These are phyloP conservation scores for Paxillus ammoniavirescens DNA, from an alignment of 768 basidiomycete species.

Conservation along the genomic window DNA sequence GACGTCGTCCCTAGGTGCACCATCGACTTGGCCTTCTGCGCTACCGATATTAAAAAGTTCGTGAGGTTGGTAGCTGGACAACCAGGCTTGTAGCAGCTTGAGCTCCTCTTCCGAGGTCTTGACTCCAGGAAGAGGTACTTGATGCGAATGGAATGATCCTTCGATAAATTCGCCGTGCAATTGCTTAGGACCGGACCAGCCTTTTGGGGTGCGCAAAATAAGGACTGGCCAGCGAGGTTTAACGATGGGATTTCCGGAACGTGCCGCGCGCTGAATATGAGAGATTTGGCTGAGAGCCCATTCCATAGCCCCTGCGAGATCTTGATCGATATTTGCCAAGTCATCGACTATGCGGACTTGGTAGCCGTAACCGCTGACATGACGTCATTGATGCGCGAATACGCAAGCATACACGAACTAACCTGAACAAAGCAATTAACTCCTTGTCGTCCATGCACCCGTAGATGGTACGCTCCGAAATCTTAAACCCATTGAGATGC, in stretches of 20 bases:
- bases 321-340: constrained; percentile 63
- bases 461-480: constrained; percentile 85
- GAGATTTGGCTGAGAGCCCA: constrained; percentile 76
- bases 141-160: constrained; percentile 83
- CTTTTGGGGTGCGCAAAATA: constrained; percentile 83
- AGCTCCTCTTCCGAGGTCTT: constrained; percentile 67
- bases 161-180: constrained; percentile 73
- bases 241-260: constrained; percentile 68
- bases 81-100: constrained; percentile 64
- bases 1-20: constrained; percentile 54
- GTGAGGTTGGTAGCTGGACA: constrained; percentile 64
- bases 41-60: constrained; percentile 55
- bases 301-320: constrained; percentile 78
- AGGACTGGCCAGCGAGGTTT: constrained; percentile 94
- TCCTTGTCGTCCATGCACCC: constrained; percentile 92
- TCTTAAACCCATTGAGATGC: constrained; percentile 88
- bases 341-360: constrained; percentile 81
- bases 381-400: constrained; percentile 2
- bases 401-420: constrained; percentile 9
- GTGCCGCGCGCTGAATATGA: constrained; percentile 78
- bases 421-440: constrained; percentile 72
- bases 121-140: constrained; percentile 80
- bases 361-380: constrained; percentile 76
- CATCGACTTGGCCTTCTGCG: constrained; percentile 30
- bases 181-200: constrained; percentile 66